phyloP scores from a whole-genome alignment of 805 yeast genomes.

The Hyphopichia homilentoma region DNA sequence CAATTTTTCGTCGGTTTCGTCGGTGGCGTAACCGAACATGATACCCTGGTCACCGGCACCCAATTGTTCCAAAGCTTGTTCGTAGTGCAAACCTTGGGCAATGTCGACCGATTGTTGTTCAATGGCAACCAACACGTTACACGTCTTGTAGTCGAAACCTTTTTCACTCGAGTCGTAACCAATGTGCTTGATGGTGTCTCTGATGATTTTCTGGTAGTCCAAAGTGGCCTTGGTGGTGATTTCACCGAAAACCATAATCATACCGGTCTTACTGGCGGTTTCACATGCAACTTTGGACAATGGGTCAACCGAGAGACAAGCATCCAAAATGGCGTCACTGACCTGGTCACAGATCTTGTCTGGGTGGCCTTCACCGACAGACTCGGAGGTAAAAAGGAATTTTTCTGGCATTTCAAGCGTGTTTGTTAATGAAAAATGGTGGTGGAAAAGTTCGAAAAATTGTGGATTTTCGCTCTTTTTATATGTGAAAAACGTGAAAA shows the following conservation, averaged over 20 bases:
- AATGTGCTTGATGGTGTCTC: slow-evolving; percentile 97
- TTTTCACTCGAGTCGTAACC: slow-evolving; percentile 95
- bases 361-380: slow-evolving; percentile 94
- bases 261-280: slow-evolving; percentile 98
- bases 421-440: slow-evolving; percentile 2
- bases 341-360: slow-evolving; percentile 98
- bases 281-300: slow-evolving; percentile 99
- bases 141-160: slow-evolving; percentile 99
- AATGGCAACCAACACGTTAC: slow-evolving; percentile 97
- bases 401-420: slow-evolving; percentile 26
- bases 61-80: slow-evolving; percentile 89
- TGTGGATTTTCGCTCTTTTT: no score
- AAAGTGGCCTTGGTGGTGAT: slow-evolving; percentile 94
- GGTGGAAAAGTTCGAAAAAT: no score
- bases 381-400: slow-evolving; percentile 76
- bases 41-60: slow-evolving; percentile 99
- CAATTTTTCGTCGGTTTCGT: slow-evolving; percentile 95
- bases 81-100: slow-evolving; percentile 98
- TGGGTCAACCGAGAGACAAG: slow-evolving; percentile 94
- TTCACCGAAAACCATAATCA: slow-evolving; percentile 99
- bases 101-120: slow-evolving; percentile 99
- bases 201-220: slow-evolving; percentile 95
- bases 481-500: no score
- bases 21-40: slow-evolving; percentile 99
- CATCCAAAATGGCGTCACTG: slow-evolving; percentile 96